Conservation (phyloP, 169 alveolate genomes). For the Cryptosporidium viatorum region DNA sequence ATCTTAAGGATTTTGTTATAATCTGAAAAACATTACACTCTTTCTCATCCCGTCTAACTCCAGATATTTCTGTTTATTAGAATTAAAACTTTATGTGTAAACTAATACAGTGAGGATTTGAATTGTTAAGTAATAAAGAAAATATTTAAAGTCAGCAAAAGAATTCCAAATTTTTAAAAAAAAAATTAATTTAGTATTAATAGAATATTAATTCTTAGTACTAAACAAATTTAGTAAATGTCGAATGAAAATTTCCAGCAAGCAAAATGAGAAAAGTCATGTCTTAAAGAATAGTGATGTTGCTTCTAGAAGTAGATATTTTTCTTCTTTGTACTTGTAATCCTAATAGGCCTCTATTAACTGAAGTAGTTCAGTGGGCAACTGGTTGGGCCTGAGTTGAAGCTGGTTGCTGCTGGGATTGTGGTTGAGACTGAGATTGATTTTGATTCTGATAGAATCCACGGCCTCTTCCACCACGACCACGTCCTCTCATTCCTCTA, state of each 20-base stretch:
- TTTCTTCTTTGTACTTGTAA: background rate
- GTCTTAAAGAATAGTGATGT: conserved; percentile 16
- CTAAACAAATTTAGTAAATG: conserved; percentile 6
- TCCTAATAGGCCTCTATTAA: background rate
- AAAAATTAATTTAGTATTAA: conserved; percentile 20
- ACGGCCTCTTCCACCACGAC: conserved; percentile 78
- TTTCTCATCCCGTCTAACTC: background rate
- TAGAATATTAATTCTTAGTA: conserved; percentile 13
- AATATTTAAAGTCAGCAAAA: background rate
- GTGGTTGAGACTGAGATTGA: conserved; percentile 32
- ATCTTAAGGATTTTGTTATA: background rate
- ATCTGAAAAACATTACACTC: too few species aligned
- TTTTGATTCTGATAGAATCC: conserved; percentile 51
- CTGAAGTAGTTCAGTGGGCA: background rate
- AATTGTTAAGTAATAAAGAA: background rate
- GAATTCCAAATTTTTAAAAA: background rate
- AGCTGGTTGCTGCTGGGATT: conserved; percentile 21
- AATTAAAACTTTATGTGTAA: background rate
- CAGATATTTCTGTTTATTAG: too few species aligned
- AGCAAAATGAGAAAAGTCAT: conserved; percentile 40
- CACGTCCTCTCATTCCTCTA: conserved; percentile 75
- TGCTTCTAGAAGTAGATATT: conserved; percentile 16
- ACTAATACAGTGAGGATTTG: background rate
- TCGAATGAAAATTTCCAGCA: background rate
- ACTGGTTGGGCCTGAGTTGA: conserved; percentile 9